A percentile compares a stretch with the other conserved stretches of the same genome.
These are phyloP conservation scores for Astrothelium macrocarpum DNA, from an alignment of 495 filamentous ascomycete species.

Conservation along the genomic window DNA sequence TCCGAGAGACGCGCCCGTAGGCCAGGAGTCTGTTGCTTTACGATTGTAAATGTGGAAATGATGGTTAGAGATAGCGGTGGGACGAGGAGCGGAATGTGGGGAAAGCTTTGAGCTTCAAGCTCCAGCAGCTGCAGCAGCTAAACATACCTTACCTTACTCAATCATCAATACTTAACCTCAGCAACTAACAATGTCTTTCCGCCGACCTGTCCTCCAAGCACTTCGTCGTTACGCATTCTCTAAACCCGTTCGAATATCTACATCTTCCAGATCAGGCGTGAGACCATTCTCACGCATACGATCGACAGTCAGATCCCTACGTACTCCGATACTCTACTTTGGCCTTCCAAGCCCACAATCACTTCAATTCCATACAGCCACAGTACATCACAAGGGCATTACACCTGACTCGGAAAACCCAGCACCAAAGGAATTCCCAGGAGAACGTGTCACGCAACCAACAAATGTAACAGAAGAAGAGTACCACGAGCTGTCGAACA, in stretches of 20 bases:
- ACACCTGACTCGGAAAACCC: slow-evolving; percentile 31
- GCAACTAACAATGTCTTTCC: neutral
- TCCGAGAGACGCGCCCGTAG: neutral
- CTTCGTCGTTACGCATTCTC: neutral
- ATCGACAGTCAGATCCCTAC: neutral
- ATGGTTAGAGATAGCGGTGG: neutral
- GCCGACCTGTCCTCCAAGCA: neutral
- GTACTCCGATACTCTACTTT: neutral
- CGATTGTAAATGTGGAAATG: neutral
- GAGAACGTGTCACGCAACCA: slow-evolving; percentile 30
- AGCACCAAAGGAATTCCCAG: slow-evolving; percentile 18
- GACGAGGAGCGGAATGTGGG: neutral
- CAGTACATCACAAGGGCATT: slow-evolving; percentile 14
- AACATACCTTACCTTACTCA: neutral
- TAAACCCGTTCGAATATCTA: neutral
- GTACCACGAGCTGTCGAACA: slow-evolving; percentile 61
- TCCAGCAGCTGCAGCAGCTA: neutral
- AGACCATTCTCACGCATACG: neutral
- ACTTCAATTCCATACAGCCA: neutral
- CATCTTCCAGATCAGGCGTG: neutral
- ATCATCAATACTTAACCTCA: neutral
- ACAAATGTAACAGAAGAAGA: slow-evolving; percentile 63
- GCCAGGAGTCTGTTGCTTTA: no score
- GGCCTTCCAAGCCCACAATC: neutral
- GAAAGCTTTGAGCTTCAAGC: neutral